Conservation (phyloP, 805 yeast genomes). For the Myxozyma geophila region DNA sequence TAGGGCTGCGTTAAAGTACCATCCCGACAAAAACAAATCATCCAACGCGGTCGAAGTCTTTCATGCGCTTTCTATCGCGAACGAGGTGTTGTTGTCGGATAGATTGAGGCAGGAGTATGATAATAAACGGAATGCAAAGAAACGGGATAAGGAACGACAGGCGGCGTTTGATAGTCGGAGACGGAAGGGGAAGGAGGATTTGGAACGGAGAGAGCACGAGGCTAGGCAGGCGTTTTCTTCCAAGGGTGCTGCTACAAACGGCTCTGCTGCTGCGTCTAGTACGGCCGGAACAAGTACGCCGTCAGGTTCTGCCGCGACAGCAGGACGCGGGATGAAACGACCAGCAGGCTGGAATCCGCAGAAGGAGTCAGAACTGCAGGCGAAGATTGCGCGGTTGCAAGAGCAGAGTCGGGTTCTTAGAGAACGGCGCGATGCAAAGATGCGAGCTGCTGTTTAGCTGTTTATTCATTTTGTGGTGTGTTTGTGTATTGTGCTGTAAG, state of each 20-base stretch:
- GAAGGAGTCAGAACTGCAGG: conserved; percentile 23
- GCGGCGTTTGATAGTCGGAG: conserved; percentile 28
- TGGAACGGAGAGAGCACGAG: conserved; percentile 30
- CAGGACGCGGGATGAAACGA: conserved; percentile 6
- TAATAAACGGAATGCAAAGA: conserved; percentile 28
- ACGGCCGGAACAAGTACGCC: neutral
- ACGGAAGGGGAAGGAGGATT: conserved; percentile 28
- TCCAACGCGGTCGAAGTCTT: conserved; percentile 83
- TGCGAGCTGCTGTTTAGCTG: conserved; percentile 6
- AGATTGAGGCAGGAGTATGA: conserved; percentile 88
- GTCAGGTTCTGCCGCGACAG: neutral
- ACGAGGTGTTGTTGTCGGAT: conserved; percentile 78
- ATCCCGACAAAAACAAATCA: conserved; percentile 85
- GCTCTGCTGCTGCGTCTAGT: neutral
- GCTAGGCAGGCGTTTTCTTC: conserved; percentile 1
- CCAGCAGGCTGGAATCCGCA: conserved; percentile 14
- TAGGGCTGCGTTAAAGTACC: conserved; percentile 77
- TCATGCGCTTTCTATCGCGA: conserved; percentile 94
- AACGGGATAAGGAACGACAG: conserved; percentile 20
- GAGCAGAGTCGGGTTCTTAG: conserved; percentile 31
- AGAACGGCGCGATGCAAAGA: conserved; percentile 25
- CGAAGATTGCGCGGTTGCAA: conserved; percentile 26
- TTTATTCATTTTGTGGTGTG: neutral
- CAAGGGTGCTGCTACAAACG: neutral
- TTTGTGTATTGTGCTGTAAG: neutral